Conservation (phyloP, 2,329 filamentous ascomycete genomes). For the Colletotrichum neosansevieriae region DNA sequence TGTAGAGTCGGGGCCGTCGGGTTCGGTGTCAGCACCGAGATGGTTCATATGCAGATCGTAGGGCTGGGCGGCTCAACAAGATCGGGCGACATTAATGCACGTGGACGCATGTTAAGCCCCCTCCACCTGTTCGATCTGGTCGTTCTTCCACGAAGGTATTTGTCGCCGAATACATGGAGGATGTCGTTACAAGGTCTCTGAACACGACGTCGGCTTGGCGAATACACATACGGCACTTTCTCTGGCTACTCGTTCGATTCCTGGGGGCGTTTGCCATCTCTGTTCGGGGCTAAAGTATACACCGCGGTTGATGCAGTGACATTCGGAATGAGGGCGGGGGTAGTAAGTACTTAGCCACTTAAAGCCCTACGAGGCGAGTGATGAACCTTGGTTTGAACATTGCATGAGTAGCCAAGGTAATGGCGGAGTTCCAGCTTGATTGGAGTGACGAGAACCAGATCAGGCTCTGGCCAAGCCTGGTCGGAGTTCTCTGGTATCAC, state of each 20-base stretch:
- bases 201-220: no score
- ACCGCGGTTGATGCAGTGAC: background rate
- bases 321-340: background rate
- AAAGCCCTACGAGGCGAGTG: background rate
- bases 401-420: background rate
- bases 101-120: background rate
- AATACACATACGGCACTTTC: no score
- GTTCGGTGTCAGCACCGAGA: slow-evolving; percentile 15
- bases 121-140: background rate
- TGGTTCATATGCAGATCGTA: slow-evolving; percentile 17
- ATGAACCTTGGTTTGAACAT: background rate
- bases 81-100: background rate
- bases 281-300: slow-evolving; percentile 1
- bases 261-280: no score
- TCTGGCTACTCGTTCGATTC: no score
- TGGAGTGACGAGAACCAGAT: background rate
- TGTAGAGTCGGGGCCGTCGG: background rate
- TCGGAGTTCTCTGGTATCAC: background rate
- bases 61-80: slow-evolving; percentile 34
- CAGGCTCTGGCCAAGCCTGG: background rate
- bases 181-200: background rate
- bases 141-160: background rate
- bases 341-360: background rate
- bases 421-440: background rate
- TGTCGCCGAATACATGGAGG: background rate